Base-by-base conservation (phyloP, 129 eudicot genomes). In the Artemisia argyi region DNA sequence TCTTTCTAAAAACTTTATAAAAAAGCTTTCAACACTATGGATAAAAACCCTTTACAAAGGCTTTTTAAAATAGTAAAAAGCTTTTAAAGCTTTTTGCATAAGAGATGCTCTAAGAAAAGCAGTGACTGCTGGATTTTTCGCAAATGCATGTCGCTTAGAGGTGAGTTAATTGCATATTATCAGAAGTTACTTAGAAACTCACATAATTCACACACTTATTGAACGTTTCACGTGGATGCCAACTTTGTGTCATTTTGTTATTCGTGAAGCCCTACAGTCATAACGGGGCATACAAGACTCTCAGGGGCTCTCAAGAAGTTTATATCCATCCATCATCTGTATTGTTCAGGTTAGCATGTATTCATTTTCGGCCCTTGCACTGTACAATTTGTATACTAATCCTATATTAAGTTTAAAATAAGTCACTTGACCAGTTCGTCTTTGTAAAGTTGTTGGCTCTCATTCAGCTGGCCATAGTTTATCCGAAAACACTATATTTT, bases 281-380 rank as follows among this genome's bases (percentile, higher is more conserved):
- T 70, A 82, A 82, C 32, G 99, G 97, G 59, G 76, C 52, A 71
- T 95, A 91, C 90, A 88, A 90, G 91, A 95, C 97, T 1, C 10
- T 88, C 5, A 76, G 99, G 78, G 72, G 94, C 64, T 86, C 95
- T 50, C 96, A 90, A 83, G 96, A 95, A 81, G 97, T 95, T 19
- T 88, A 90, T 74, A 95, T 95, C 56, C 97, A 95, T 82, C 99
- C 99, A 22, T 95, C 99, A 63, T 95, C 99, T 44, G 86, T 95
- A 20, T 78, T 95, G 69, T 95, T 95, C 88, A 90, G 97, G 99
- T 91, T 60, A 71, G 82, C 79, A 61, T 35, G 44, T 35, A 24
- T 7, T 20, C 11, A 5, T 32, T 19, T 9, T 17, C n/a, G 44
- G 44, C 44, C 44, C 44, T 35, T 35, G 9, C 44, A 7, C 44